These are phyloP conservation scores for Bidens hawaiensis DNA, from an alignment of 140 eudicot species.

Conservation along the genomic window DNA sequence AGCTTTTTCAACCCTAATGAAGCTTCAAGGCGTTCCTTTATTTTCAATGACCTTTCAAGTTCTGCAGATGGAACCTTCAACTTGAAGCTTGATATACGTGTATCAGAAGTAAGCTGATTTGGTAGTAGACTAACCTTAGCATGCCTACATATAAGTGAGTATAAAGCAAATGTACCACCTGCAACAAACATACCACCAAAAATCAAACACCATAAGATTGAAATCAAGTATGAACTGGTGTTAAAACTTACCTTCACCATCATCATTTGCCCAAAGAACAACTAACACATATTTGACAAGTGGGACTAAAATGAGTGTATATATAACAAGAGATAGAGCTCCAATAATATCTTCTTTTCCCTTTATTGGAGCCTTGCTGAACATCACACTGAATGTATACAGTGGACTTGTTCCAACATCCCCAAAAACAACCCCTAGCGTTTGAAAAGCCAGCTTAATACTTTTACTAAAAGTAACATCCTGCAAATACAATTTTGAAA, in stretches of 20 bases:
- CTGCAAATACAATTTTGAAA: slow-evolving; percentile 51
- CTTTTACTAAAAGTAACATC: slow-evolving; percentile 51
- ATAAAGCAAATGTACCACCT: slow-evolving; percentile 97
- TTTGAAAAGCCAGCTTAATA: slow-evolving; percentile 61
- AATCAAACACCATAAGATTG: slow-evolving; percentile 3
- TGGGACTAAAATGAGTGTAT: slow-evolving; percentile 73
- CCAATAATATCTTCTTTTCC: slow-evolving; percentile 90
- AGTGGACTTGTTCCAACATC: slow-evolving; percentile 95
- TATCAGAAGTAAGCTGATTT: slow-evolving; percentile 88
- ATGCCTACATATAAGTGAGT: slow-evolving; percentile 91
- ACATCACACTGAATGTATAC: slow-evolving; percentile 91
- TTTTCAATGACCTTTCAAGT: slow-evolving; percentile 85
- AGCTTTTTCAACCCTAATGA: slow-evolving; percentile 72
- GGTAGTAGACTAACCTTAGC: slow-evolving; percentile 98
- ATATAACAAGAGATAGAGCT: slow-evolving; percentile 87
- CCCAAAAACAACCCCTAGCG: slow-evolving; percentile 91
- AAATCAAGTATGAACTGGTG: background rate
- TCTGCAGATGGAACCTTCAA: slow-evolving; percentile 95
- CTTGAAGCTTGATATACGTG: slow-evolving; percentile 94
- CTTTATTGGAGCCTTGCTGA: slow-evolving; percentile 81
- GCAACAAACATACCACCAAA: slow-evolving; percentile 22
- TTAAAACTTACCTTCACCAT: slow-evolving; percentile 77
- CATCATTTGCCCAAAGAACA: slow-evolving; percentile 94
- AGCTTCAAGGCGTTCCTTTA: slow-evolving; percentile 82
- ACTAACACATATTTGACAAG: slow-evolving; percentile 72